Evolutionary conservation across 176 grass and related monocot species (phyloP).

Genomic region (Eleusine indica): DNA sequence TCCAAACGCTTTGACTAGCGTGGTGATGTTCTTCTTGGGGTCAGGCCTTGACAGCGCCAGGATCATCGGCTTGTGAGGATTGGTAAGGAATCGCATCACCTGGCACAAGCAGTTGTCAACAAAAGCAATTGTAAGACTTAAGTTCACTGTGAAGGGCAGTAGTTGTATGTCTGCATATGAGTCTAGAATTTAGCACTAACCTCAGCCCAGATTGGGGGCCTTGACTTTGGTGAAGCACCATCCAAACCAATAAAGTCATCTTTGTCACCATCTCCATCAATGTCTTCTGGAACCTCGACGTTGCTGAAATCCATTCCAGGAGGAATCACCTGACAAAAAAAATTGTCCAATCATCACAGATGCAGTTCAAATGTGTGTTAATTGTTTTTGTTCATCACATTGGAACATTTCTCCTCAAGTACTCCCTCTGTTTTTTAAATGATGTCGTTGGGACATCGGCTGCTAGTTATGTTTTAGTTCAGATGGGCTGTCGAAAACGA

Average conservation of each 20-base stretch:
- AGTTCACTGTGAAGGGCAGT: background rate
- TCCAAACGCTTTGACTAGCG: constrained; percentile 91
- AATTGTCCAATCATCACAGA: background rate
- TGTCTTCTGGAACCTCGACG: constrained; percentile 74
- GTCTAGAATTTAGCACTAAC: constrained; percentile 44
- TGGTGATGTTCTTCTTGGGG: constrained; percentile 96
- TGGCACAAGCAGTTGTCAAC: constrained; percentile 36
- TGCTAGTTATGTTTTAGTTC: too few species aligned
- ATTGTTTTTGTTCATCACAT: background rate
- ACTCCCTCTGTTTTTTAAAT: too few species aligned
- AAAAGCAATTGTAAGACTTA: constrained; percentile 6
- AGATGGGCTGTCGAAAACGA: too few species aligned
- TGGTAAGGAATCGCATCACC: constrained; percentile 87
- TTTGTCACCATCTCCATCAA: constrained; percentile 81
- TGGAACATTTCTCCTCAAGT: background rate
- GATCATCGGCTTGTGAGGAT: constrained; percentile 98
- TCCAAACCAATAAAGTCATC: constrained; percentile 64
- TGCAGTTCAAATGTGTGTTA: background rate
- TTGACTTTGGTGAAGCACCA: constrained; percentile 66
- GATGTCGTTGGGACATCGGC: too few species aligned
- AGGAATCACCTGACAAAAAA: constrained; percentile 82
- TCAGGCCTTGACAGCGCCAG: constrained; percentile 89
- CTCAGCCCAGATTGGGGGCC: constrained; percentile 89
- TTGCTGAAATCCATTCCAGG: constrained; percentile 99
- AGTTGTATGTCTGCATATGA: background rate